These are phyloP conservation scores for Cardiosporidium cionae DNA, from an alignment of 169 alveolate species.

Conservation along the genomic window DNA sequence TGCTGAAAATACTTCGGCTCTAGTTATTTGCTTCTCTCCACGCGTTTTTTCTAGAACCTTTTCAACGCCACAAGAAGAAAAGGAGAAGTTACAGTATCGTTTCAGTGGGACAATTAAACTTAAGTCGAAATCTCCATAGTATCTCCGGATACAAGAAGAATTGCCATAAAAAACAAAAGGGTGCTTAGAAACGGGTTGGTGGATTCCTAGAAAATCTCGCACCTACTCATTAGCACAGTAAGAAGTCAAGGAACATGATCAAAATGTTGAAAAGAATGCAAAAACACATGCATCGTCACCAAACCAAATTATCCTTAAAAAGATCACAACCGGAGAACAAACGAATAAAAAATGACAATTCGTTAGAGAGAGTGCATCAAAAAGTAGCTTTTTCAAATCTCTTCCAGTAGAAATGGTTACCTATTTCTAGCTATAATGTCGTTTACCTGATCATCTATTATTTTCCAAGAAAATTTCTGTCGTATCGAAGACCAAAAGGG, in stretches of 20 bases:
- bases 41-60: no score
- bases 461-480: conserved; percentile 60
- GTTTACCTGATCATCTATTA: conserved; percentile 71
- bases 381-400: background rate
- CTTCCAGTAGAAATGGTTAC: no score
- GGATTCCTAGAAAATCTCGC: conserved; percentile 47
- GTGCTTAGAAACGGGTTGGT: conserved; percentile 55
- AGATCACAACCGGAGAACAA: background rate
- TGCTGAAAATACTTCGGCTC: background rate
- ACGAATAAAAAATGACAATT: background rate
- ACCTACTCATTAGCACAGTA: conserved; percentile 45
- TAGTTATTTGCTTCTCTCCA: background rate
- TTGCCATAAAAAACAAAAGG: conserved; percentile 64
- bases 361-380: background rate
- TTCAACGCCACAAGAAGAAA: conserved; percentile 56
- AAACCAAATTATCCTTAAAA: background rate
- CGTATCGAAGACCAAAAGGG: conserved; percentile 61
- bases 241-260: background rate
- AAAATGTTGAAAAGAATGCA: background rate
- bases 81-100: conserved; percentile 54
- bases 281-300: background rate
- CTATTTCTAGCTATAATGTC: no score
- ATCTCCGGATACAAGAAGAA: conserved; percentile 57
- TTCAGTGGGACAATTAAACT: conserved; percentile 48
- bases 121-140: conserved; percentile 67